These are phyloP conservation scores for Neonectria punicea DNA, from an alignment of 2,329 filamentous ascomycete species.

Conservation along the genomic window DNA sequence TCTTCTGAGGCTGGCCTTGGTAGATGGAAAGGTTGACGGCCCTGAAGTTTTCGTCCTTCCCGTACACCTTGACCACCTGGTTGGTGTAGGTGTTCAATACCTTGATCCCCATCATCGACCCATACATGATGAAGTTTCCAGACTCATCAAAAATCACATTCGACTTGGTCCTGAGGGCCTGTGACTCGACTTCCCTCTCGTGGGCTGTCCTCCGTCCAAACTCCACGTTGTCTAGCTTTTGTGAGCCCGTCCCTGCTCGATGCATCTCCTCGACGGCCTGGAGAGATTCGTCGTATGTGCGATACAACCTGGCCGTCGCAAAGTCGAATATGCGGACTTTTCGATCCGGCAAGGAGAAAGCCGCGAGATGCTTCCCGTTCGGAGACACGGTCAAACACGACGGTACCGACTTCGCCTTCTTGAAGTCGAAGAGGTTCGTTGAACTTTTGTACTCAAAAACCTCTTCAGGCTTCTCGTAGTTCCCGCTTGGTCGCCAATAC, in stretches of 20 bases:
- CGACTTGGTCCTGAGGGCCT: conserved; percentile 72
- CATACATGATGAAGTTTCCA: conserved; percentile 93
- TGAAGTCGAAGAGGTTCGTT: conserved; percentile 96
- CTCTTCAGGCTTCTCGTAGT: conserved; percentile 89
- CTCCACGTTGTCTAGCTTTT: conserved; percentile 88
- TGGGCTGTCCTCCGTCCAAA: conserved; percentile 89
- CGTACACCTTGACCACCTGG: conserved; percentile 88
- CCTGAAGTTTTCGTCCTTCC: conserved; percentile 87
- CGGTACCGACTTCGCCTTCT: conserved; percentile 89
- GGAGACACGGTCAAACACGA: conserved; percentile 87
- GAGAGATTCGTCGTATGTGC: conserved; percentile 95
- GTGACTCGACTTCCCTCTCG: conserved; percentile 85
- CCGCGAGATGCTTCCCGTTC: conserved; percentile 84
- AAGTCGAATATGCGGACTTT: conserved; percentile 97
- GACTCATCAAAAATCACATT: conserved; percentile 97
- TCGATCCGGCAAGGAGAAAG: conserved; percentile 91
- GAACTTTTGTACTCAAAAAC: conserved; percentile 95
- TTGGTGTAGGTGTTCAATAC: conserved; percentile 97
- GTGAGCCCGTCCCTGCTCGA: conserved; percentile 84
- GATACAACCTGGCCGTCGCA: conserved; percentile 83
- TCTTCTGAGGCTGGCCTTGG: conserved; percentile 95
- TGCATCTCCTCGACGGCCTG: conserved; percentile 93
- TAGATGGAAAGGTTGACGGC: conserved; percentile 87
- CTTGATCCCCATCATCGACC: conserved; percentile 91
- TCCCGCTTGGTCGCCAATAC: conserved; percentile 87